Percentiles rank a stretch among this genome's conserved stretches.
These are phyloP conservation scores for Hypomyces perniciosus DNA, from an alignment of 2,329 filamentous ascomycete genomes.

Conservation along the genomic window DNA sequence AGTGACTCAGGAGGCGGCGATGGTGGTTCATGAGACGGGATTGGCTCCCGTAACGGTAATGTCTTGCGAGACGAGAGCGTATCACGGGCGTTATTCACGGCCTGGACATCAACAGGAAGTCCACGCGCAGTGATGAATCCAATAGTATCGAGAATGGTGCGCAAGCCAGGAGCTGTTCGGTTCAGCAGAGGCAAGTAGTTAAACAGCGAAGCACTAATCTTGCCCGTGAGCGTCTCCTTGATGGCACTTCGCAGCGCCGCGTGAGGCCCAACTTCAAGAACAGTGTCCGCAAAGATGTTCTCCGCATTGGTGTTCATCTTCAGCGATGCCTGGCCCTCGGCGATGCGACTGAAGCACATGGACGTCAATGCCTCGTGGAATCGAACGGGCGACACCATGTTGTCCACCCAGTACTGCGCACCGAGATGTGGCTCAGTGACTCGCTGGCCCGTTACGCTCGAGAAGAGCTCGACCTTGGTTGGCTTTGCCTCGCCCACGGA, in stretches of 20 bases:
- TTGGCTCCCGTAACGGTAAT: no score
- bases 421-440: conserved; percentile 1
- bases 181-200: neutral
- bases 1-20: no score
- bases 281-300: conserved; percentile 5
- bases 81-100: conserved; percentile 3
- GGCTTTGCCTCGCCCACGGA: neutral
- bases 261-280: conserved; percentile 20
- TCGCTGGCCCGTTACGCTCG: conserved; percentile 1
- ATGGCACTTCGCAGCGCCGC: conserved; percentile 13
- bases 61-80: neutral
- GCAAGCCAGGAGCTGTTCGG: neutral
- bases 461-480: conserved; percentile 2
- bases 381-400: conserved; percentile 20
- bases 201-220: neutral
- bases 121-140: neutral
- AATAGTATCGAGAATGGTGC: neutral
- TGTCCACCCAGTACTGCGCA: conserved; percentile 11
- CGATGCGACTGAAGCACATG: conserved; percentile 4
- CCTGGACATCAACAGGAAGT: conserved; percentile 1
- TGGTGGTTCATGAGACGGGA: no score
- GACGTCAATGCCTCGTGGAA: conserved; percentile 9
- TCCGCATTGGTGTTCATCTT: neutral
- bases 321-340: conserved; percentile 1
- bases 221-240: conserved; percentile 1